Conservation (phyloP, 805 yeast species). For the Cyberlindnera petersonii region DNA sequence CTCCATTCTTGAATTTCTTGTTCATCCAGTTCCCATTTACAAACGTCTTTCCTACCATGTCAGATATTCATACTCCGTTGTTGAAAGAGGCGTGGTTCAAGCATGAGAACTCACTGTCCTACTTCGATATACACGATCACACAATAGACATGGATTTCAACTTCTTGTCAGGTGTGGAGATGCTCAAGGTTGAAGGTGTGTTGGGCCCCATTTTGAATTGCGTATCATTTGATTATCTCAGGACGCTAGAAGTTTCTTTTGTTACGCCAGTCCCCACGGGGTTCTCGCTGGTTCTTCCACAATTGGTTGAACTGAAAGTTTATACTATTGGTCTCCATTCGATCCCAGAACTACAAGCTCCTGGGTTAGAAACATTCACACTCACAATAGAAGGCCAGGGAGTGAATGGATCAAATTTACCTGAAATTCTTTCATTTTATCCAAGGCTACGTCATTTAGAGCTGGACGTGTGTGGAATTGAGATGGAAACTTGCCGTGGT, state of each 20-base stretch:
- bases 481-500: neutral
- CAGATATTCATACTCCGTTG: neutral
- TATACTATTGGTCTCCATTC: neutral
- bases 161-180: neutral
- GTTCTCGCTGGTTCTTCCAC: neutral
- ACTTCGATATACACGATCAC: neutral
- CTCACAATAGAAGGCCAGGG: too few species aligned
- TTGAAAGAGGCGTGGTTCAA: slow-evolving; percentile 1
- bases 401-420: slow-evolving; percentile 1
- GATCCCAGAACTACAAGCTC: slow-evolving; percentile 1
- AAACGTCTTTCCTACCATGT: neutral
- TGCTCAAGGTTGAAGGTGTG: neutral
- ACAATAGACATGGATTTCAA: neutral
- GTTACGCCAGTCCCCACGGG: neutral
- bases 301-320: neutral
- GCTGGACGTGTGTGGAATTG: neutral
- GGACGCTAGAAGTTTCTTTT: neutral
- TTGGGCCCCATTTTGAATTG: neutral
- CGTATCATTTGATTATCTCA: neutral
- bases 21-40: neutral
- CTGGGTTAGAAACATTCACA: neutral
- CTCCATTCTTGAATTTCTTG: neutral
- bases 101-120: neutral
- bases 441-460: neutral
- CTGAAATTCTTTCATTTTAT: neutral